phyloP scores from a whole-genome alignment of 495 filamentous ascomycete species.

The Lindgomyces ingoldianus region DNA sequence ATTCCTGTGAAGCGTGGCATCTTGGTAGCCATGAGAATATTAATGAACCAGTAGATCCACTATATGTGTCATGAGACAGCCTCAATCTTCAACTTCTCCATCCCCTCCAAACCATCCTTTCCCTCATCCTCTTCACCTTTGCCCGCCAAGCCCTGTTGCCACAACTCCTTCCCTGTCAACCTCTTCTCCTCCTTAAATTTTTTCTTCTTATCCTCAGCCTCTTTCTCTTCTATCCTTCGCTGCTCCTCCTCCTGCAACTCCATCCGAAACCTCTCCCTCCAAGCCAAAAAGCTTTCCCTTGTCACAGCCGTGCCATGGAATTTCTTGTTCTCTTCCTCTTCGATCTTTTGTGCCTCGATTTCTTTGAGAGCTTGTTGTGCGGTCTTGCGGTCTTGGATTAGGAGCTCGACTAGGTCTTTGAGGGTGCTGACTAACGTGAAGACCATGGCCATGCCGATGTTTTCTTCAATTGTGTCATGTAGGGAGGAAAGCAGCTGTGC shows the following conservation, averaged over 20 bases:
- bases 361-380: slow-evolving; percentile 64
- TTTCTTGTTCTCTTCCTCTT: slow-evolving; percentile 92
- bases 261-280: slow-evolving; percentile 74
- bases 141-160: slow-evolving; percentile 77
- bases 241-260: slow-evolving; percentile 73
- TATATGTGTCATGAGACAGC: slow-evolving; percentile 32
- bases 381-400: slow-evolving; percentile 69
- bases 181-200: slow-evolving; percentile 63
- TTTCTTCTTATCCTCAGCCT: slow-evolving; percentile 76
- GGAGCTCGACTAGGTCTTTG: slow-evolving; percentile 81
- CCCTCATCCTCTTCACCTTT: slow-evolving; percentile 73
- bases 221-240: slow-evolving; percentile 66
- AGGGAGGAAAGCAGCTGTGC: slow-evolving; percentile 67
- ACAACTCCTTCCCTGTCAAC: slow-evolving; percentile 79
- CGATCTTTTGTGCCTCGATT: slow-evolving; percentile 64
- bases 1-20: no score
- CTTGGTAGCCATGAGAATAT: slow-evolving; percentile 32
- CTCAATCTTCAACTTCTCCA: slow-evolving; percentile 70
- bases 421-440: slow-evolving; percentile 84
- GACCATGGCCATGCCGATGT: slow-evolving; percentile 96
- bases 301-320: slow-evolving; percentile 92
- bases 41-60: neutral
- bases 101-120: slow-evolving; percentile 54
- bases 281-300: slow-evolving; percentile 76
- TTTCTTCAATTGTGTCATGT: slow-evolving; percentile 75